Conservation (phyloP, 1,139 yeast genomes). For the Geotrichum reessii region DNA sequence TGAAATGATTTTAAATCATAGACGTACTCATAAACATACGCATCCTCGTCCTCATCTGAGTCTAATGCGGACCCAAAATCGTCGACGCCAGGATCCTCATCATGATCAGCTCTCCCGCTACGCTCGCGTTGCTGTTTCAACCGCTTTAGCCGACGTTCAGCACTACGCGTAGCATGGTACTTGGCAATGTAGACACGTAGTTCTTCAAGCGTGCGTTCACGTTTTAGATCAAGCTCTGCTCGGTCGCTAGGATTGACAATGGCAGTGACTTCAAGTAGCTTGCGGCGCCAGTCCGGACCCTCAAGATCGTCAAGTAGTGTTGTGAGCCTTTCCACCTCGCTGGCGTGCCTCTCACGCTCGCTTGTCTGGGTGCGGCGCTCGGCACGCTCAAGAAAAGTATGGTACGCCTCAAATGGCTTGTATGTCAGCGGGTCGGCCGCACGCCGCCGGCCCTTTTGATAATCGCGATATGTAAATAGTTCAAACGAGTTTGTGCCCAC, state of each 20-base stretch:
- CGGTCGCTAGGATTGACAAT: slow-evolving; percentile 45
- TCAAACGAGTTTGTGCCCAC: slow-evolving; percentile 10
- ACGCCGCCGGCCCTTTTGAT: slow-evolving; percentile 16
- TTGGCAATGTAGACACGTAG: slow-evolving; percentile 45
- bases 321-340: slow-evolving; percentile 49
- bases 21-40: slow-evolving; percentile 9
- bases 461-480: slow-evolving; percentile 13
- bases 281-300: slow-evolving; percentile 52
- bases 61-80: slow-evolving; percentile 9
- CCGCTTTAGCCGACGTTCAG: slow-evolving; percentile 7
- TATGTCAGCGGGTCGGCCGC: slow-evolving; percentile 14
- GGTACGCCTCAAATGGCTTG: slow-evolving; percentile 38
- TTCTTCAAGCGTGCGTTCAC: slow-evolving; percentile 48
- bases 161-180: slow-evolving; percentile 23
- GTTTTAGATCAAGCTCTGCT: slow-evolving; percentile 48
- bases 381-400: slow-evolving; percentile 58
- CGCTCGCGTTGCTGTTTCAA: background rate
- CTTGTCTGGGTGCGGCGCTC: slow-evolving; percentile 57
- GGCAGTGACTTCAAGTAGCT: slow-evolving; percentile 50
- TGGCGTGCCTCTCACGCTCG: slow-evolving; percentile 48
- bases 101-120: background rate
- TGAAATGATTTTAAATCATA: slow-evolving; percentile 15
- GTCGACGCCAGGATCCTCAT: slow-evolving; percentile 15
- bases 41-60: background rate
- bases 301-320: slow-evolving; percentile 44